Conservation (phyloP, 352 stramenopile genomes). For the Blastocystis sp. region DNA sequence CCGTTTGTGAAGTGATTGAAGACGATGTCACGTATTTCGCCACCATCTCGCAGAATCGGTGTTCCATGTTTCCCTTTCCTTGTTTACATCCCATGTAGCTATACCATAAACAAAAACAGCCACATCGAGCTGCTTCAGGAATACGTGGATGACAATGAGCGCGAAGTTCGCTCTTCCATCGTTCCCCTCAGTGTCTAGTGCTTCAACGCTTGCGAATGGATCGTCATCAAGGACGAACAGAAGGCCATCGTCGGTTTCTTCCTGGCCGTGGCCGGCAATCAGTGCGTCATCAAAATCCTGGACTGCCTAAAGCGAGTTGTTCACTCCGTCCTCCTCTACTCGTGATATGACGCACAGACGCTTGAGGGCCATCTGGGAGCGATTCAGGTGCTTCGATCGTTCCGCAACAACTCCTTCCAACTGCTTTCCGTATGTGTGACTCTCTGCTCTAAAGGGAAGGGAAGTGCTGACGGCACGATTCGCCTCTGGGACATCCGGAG, state of each 20-base stretch:
- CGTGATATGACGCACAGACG: neutral
- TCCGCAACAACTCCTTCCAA: conserved; percentile 11
- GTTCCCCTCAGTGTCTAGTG: neutral
- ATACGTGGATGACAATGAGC: conserved; percentile 43
- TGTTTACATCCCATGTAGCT: neutral
- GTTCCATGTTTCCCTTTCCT: conserved; percentile 20
- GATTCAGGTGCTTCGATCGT: neutral
- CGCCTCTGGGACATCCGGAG: conserved; percentile 59
- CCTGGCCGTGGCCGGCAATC: conserved; percentile 9
- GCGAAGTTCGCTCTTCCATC: neutral
- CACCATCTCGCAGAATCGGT: conserved; percentile 6
- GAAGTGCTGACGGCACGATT: conserved; percentile 38
- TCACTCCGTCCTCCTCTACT: neutral
- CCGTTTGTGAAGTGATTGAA: neutral
- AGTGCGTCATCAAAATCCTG: conserved; percentile 28
- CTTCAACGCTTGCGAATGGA: conserved; percentile 48
- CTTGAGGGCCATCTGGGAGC: conserved; percentile 14
- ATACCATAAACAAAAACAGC: conserved; percentile 7
- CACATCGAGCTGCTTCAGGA: conserved; percentile 42
- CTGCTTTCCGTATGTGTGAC: neutral
- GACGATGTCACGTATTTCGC: conserved; percentile 31
- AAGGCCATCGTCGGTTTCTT: neutral
- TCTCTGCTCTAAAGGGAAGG: neutral
- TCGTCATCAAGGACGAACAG: conserved; percentile 29
- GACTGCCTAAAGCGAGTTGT: conserved; percentile 24